Evolutionary conservation across 176 grass and related monocot genomes (phyloP).

Genomic region (Juncus inflexus): DNA sequence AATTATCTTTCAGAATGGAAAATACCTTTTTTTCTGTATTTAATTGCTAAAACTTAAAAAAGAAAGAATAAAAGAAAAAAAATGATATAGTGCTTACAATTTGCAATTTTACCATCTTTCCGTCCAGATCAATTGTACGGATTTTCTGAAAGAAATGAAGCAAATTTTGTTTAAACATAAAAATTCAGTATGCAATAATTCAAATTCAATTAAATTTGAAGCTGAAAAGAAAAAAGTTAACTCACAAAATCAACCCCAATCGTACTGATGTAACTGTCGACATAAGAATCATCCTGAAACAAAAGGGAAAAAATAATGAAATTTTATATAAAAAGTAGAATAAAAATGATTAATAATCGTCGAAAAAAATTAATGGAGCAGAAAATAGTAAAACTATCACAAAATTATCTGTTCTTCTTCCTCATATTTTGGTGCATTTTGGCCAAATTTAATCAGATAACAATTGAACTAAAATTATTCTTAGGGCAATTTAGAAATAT

Average conservation of each 20-base stretch:
- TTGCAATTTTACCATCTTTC: constrained; percentile 78
- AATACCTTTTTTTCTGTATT: too few relatives aligned
- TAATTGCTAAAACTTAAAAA: too few relatives aligned
- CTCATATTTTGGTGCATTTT: constrained; percentile 1
- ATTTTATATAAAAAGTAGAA: too few relatives aligned
- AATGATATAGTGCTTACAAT: constrained; percentile 47
- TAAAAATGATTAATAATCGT: neutral
- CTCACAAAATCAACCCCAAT: constrained; percentile 98
- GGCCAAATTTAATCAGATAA: neutral
- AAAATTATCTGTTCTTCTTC: neutral
- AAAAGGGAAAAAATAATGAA: neutral
- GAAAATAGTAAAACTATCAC: neutral
- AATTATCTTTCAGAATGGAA: too few relatives aligned
- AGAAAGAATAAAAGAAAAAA: neutral
- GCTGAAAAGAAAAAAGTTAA: constrained; percentile 5
- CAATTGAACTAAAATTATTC: neutral
- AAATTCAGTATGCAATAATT: constrained; percentile 14
- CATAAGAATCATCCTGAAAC: constrained; percentile 77
- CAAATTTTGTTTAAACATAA: constrained; percentile 1
- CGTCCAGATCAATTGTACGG: constrained; percentile 67
- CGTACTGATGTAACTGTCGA: constrained; percentile 92
- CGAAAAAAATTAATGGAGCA: neutral
- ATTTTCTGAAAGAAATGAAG: constrained; percentile 62
- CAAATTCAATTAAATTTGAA: constrained; percentile 11
- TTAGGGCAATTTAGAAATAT: neutral